Percentiles rank a stretch among this genome's conserved stretches.
phyloP scores from a whole-genome alignment of 345 rosid genomes.

The Cardamine resedifolia region DNA sequence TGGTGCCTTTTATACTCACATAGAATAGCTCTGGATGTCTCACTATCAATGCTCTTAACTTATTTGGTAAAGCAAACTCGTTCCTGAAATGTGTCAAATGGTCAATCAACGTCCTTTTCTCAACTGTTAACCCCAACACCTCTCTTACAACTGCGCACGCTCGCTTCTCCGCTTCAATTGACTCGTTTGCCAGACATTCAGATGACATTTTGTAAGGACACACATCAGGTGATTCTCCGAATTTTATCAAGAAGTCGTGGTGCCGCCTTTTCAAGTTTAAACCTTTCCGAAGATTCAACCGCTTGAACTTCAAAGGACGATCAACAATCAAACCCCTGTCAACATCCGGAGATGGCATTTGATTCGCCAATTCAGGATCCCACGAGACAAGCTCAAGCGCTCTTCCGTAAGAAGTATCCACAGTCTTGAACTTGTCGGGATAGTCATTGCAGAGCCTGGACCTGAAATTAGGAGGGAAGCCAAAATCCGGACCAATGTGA shows the following conservation, averaged over 20 bases:
- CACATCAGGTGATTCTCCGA: conserved; percentile 58
- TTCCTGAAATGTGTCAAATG: conserved; percentile 90
- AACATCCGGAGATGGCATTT: conserved; percentile 43
- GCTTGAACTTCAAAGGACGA: conserved; percentile 83
- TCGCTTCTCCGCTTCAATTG: conserved; percentile 78
- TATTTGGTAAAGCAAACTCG: conserved; percentile 69
- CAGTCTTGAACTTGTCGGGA: conserved; percentile 69
- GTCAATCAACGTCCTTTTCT: conserved; percentile 74
- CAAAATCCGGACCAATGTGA: conserved; percentile 85
- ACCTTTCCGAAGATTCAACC: conserved; percentile 71
- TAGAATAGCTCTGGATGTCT: conserved; percentile 91
- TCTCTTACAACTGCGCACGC: conserved; percentile 76
- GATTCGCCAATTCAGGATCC: conserved; percentile 60
- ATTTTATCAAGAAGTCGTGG: conserved; percentile 58
- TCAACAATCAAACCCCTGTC: conserved; percentile 63
- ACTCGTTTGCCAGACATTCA: conserved; percentile 51
- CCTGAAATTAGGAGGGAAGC: conserved; percentile 83
- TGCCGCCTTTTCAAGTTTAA: conserved; percentile 69
- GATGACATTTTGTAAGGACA: conserved; percentile 61
- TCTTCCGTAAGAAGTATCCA: conserved; percentile 77
- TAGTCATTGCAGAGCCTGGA: conserved; percentile 81
- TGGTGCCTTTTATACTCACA: conserved; percentile 71
- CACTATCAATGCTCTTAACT: conserved; percentile 66
- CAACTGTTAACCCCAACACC: conserved; percentile 66
- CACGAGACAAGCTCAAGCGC: conserved; percentile 86